These are phyloP conservation scores for Trichoderma harzianum DNA, from an alignment of 2,329 filamentous ascomycete species.

Conservation along the genomic window DNA sequence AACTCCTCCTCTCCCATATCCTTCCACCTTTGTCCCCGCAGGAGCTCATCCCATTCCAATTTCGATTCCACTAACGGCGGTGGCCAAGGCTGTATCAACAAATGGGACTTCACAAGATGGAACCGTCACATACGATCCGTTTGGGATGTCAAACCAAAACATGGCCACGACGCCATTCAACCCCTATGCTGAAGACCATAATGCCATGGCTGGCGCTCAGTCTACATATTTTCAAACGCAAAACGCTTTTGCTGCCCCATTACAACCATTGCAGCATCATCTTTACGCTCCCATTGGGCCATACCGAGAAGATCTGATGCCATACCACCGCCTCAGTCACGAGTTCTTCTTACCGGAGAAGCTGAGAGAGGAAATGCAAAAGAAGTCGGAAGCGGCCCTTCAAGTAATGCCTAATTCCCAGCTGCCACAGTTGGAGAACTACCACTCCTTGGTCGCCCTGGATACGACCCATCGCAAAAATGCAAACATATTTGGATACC, in stretches of 20 bases:
- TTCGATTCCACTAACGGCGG: background rate
- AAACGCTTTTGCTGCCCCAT: constrained; percentile 47
- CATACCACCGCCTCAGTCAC: constrained; percentile 81
- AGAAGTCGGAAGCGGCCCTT: constrained; percentile 78
- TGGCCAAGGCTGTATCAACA: constrained; percentile 33
- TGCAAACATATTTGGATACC: constrained; percentile 75
- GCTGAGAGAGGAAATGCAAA: constrained; percentile 81
- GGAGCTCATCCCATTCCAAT: background rate
- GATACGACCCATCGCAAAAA: constrained; percentile 80
- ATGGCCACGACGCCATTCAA: constrained; percentile 57
- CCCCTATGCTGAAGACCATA: constrained; percentile 74
- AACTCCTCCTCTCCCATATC: background rate
- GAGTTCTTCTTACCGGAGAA: constrained; percentile 91
- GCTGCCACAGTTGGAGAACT: constrained; percentile 78
- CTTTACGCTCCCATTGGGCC: constrained; percentile 85
- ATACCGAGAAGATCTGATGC: constrained; percentile 74
- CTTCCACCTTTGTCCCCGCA: background rate
- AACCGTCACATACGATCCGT: constrained; percentile 56
- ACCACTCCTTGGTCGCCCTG: constrained; percentile 86
- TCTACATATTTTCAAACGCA: constrained; percentile 66
- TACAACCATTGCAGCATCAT: constrained; percentile 80
- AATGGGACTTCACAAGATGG: constrained; percentile 50
- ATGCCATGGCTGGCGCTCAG: constrained; percentile 52
- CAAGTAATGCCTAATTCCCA: constrained; percentile 78
- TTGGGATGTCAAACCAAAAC: constrained; percentile 55